Evolutionary conservation across 371 early-diverging fungal species (phyloP), one percentile per base, ranked within the genome.

Genomic region (Dinochytrium kinnereticum): DNA sequence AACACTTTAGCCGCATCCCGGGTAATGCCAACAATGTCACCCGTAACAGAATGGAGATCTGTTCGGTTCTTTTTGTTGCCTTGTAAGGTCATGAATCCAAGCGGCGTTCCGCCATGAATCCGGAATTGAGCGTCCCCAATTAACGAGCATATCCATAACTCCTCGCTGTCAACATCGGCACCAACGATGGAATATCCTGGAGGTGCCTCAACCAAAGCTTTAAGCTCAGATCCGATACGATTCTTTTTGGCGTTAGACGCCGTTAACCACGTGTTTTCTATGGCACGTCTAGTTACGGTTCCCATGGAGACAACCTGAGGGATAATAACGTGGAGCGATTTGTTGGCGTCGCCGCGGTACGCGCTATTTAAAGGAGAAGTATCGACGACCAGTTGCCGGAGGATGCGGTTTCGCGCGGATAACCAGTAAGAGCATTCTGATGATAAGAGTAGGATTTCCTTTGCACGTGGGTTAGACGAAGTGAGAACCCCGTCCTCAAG

Each of bases 51-150:
- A 75, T 98, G 99, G 73, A 97, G 73, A 85, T 98, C 99, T 0
- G 98, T 96, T 0, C 92, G 93, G 24, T 89, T 91, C 0, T 90
- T 75, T 81, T 98, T 98, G 0, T 91, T 90, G 0, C 99, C 99
- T 81, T 98, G 96, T 64, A 98, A 78, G 1, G 96, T 96, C 98
- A 98, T 97, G 92, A 96, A 98, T 0, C 99, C 97, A 21, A 98
- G 80, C 0, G 98, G 96, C 0, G 97, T 94, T 0, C 93, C 92
- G 5, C 99, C 99, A 76, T 96, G 97, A 76, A 91, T 89, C 15
- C 93, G 88, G 78, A 98, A 95, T 82, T 97, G 96, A 3, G 96
- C 87, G 81, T 98, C 99, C 26, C 97, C 97, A 74, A 98, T 89
- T 15, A 97, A 78, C 78, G 94, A 92, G 1, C 96, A 91, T 69